Evolutionary conservation across 2,329 filamentous ascomycete species (phyloP).

Genomic region (Colletotrichum sp.): DNA sequence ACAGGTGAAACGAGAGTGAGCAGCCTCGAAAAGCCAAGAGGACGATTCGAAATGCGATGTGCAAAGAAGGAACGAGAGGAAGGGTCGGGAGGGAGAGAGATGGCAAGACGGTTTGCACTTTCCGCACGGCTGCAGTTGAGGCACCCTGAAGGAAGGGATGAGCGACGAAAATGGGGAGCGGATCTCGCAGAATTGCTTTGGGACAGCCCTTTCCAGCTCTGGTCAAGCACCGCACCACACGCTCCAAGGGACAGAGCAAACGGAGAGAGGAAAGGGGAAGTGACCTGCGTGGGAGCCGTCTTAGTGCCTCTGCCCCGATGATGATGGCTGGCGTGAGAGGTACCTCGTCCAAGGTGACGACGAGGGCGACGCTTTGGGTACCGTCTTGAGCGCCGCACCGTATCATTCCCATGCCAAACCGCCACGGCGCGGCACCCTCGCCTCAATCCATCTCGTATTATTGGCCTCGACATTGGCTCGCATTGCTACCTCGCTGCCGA

Average conservation of each 20-base stretch:
- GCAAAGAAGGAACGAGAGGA: slow-evolving; percentile 7
- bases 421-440: slow-evolving; percentile 13
- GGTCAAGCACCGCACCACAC: neutral
- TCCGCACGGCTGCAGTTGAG: neutral
- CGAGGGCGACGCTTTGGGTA: neutral
- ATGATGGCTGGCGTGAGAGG: neutral
- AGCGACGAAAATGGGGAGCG: neutral
- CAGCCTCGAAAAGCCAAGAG: neutral
- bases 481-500: neutral
- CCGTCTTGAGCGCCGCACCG: neutral
- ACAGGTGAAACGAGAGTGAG: slow-evolving; percentile 8
- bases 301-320: neutral
- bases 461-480: neutral
- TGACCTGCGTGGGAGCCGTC: neutral
- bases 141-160: slow-evolving; percentile 7
- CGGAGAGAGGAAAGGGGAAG: neutral
- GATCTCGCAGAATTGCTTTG: neutral
- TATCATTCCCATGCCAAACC: slow-evolving; percentile 8
- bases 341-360: neutral
- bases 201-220: neutral
- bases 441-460: slow-evolving; percentile 16
- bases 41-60: neutral
- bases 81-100: neutral
- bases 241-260: neutral
- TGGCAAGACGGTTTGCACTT: neutral